Evolutionary conservation across 2,329 filamentous ascomycete genomes (phyloP), one percentile per base, ranked within the genome.

Genomic region (Corinectria fuckeliana): DNA sequence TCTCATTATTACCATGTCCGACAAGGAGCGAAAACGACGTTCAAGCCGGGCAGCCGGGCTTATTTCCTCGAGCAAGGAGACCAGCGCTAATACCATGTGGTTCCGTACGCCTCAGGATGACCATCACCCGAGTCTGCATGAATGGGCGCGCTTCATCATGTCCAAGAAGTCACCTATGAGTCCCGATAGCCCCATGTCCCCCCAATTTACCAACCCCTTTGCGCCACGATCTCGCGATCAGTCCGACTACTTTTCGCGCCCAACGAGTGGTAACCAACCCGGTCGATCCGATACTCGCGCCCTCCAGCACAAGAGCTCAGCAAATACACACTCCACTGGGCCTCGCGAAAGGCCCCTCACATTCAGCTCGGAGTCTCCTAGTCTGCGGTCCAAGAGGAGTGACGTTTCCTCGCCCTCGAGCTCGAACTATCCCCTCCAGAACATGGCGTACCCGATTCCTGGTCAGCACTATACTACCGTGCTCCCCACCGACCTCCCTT

Each of bases 1-100:
- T 5, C 79, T 90, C 11, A 77, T 88, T 44, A 70, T 89, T 34
- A 84, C 78, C 63, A 75, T 89, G 47, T 78, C 81, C 34, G 86
- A 89, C 63, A 88, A 86, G 71, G 77, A 87, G 62, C 82, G 85
- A 55, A 89, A 88, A 67, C 83, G 87, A 49, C 81, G 87, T 60
- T 89, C 87, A 45, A 89, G 87, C 65, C 81, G 87, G 60, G 85
- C 87, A 3, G 82, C 84, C 4, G 84, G 84, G 3, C 76, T 89
- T 20, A 82, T 81, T 16, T 72, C 81, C 9, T 73, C 77, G 6
- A 80, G 75, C 57, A 86, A 83, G 69, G 82, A 86, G 14, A 75
- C 79, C 1, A 73, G 76, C 8, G 75, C 80, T 3, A 79, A 77
- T 8, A 81, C 80, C 0, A 72, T 90, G 3, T 83, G 82, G 75